Evolutionary conservation across 495 filamentous ascomycete genomes (phyloP).

Genomic region (Penicillium waksmanii): DNA sequence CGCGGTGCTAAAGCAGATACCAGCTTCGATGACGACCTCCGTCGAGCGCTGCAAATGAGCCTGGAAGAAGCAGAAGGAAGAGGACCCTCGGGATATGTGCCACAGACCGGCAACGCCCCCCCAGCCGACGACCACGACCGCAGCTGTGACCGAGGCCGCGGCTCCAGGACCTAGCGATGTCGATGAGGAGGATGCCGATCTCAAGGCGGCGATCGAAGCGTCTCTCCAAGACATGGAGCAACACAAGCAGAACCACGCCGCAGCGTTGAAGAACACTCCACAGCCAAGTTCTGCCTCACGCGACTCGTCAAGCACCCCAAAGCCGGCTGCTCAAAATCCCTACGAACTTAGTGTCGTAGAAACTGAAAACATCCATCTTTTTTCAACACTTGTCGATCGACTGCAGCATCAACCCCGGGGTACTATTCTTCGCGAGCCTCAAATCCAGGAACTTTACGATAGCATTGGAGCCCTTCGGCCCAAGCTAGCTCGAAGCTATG

Average conservation of each 20-base stretch:
- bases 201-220: slow-evolving; percentile 95
- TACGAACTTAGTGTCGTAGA: slow-evolving; percentile 94
- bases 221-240: slow-evolving; percentile 98
- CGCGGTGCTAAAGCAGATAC: slow-evolving; percentile 81
- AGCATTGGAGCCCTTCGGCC: slow-evolving; percentile 90
- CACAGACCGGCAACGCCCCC: slow-evolving; percentile 60
- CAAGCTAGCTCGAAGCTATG: slow-evolving; percentile 94
- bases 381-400: slow-evolving; percentile 91
- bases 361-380: slow-evolving; percentile 96
- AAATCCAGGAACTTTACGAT: slow-evolving; percentile 97
- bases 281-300: slow-evolving; percentile 39
- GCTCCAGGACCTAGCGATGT: slow-evolving; percentile 36
- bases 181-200: slow-evolving; percentile 79
- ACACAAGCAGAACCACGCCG: slow-evolving; percentile 89
- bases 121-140: background rate
- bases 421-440: slow-evolving; percentile 91
- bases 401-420: slow-evolving; percentile 94
- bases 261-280: slow-evolving; percentile 69
- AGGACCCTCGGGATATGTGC: slow-evolving; percentile 68
- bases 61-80: slow-evolving; percentile 87
- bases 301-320: slow-evolving; percentile 30
- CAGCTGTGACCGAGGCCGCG: slow-evolving; percentile 9
- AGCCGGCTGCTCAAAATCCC: slow-evolving; percentile 76
- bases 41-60: slow-evolving; percentile 92
- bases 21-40: slow-evolving; percentile 94